phyloP scores from a whole-genome alignment of 768 basidiomycete species.

The Tubosaeta sp. region DNA sequence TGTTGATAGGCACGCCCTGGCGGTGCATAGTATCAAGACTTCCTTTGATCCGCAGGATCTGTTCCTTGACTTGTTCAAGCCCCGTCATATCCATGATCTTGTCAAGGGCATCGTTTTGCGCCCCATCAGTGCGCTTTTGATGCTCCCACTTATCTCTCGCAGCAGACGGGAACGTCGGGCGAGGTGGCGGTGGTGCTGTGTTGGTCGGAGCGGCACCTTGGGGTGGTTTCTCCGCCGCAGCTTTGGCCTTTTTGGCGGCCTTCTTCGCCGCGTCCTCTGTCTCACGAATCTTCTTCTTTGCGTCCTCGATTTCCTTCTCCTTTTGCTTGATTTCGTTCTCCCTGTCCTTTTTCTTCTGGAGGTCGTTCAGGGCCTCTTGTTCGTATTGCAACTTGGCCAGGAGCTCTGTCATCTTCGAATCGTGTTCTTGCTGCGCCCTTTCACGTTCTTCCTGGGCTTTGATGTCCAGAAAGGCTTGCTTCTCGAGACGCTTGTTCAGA shows the following conservation, averaged over 20 bases:
- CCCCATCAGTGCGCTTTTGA: constrained; percentile 54
- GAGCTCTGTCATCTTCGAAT: constrained; percentile 38
- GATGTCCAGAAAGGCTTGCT: constrained; percentile 38
- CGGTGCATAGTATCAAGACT: constrained; percentile 54
- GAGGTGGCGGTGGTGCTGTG: constrained; percentile 2
- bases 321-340: constrained; percentile 42
- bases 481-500: constrained; percentile 37
- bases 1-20: constrained; percentile 48
- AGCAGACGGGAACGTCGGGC: constrained; percentile 27
- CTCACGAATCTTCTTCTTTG: constrained; percentile 17
- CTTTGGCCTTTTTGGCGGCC: constrained; percentile 1
- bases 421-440: constrained; percentile 40
- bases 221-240: not conserved
- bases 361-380: constrained; percentile 34
- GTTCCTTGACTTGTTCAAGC: constrained; percentile 58
- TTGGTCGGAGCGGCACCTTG: constrained; percentile 3
- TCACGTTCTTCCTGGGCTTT: constrained; percentile 43
- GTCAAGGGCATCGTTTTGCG: constrained; percentile 51
- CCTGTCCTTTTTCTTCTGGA: constrained; percentile 37
- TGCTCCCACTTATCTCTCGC: constrained; percentile 51
- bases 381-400: constrained; percentile 36
- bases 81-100: constrained; percentile 68
- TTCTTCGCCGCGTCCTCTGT: constrained; percentile 12
- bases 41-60: constrained; percentile 55
- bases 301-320: constrained; percentile 41